These are phyloP conservation scores for Starmera dryadoides DNA, from an alignment of 805 yeast genomes.

Conservation along the genomic window DNA sequence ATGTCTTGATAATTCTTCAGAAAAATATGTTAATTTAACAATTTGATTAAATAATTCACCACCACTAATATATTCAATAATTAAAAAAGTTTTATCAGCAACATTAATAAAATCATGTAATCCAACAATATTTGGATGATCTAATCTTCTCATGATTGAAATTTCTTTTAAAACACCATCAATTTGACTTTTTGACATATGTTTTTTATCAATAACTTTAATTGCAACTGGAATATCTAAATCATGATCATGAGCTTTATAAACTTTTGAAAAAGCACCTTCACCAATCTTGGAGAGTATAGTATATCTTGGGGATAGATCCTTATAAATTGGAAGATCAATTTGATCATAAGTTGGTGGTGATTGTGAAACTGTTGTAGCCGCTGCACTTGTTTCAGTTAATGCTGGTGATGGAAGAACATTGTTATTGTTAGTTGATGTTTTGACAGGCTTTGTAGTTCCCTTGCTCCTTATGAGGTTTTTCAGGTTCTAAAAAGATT, in stretches of 20 bases:
- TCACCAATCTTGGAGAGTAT: conserved; percentile 57
- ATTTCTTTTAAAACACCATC: conserved; percentile 77
- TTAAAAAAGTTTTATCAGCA: conserved; percentile 52
- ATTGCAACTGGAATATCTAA: conserved; percentile 33
- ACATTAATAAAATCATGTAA: conserved; percentile 63
- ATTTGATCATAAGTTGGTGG: not conserved
- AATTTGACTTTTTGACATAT: conserved; percentile 53
- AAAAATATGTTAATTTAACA: conserved; percentile 57
- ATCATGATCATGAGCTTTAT: conserved; percentile 39
- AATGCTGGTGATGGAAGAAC: not conserved
- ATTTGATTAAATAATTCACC: conserved; percentile 71
- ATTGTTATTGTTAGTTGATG: too few species aligned
- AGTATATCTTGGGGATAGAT: conserved; percentile 25
- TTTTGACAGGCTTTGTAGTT: not conserved
- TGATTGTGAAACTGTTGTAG: not conserved
- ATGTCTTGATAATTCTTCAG: conserved; percentile 59
- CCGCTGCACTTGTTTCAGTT: not conserved
- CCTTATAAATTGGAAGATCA: conserved; percentile 10
- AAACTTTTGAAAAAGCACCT: conserved; percentile 77
- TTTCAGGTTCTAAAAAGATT: conserved; percentile 6
- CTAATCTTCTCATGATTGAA: conserved; percentile 59
- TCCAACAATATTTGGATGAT: conserved; percentile 56
- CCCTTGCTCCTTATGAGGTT: conserved; percentile 5
- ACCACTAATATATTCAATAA: conserved; percentile 69
- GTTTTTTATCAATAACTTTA: conserved; percentile 59